These are phyloP conservation scores for Plasmopara halstedii DNA, from an alignment of 352 stramenopile genomes.

Conservation along the genomic window DNA sequence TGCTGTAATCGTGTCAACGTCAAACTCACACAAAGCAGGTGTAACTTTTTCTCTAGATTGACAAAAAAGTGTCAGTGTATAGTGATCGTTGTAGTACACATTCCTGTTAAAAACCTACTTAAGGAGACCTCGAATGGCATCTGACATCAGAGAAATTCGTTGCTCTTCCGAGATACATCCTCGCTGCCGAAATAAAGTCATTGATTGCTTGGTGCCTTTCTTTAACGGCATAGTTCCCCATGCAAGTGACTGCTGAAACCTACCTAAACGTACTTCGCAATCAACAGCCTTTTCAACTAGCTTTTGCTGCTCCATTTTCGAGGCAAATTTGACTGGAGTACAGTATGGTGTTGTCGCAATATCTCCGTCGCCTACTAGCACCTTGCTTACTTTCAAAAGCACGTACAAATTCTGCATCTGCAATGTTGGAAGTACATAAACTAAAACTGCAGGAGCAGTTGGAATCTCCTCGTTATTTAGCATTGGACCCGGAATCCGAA, in stretches of 20 bases:
- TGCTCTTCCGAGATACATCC: slow-evolving; percentile 51
- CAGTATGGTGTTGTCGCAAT: slow-evolving; percentile 49
- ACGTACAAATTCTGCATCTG: slow-evolving; percentile 42
- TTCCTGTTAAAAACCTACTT: slow-evolving; percentile 48
- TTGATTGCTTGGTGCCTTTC: slow-evolving; percentile 34
- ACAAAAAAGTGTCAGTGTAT: no score
- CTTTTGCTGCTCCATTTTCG: slow-evolving; percentile 44
- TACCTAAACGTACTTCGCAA: slow-evolving; percentile 34
- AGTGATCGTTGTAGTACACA: no score
- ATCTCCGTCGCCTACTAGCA: slow-evolving; percentile 47
- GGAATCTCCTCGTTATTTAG: slow-evolving; percentile 6
- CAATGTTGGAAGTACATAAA: slow-evolving; percentile 53
- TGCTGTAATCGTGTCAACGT: slow-evolving; percentile 40
- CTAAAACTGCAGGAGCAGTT: slow-evolving; percentile 23
- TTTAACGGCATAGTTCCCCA: slow-evolving; percentile 48
- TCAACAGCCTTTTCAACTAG: slow-evolving; percentile 46
- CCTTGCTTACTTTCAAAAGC: slow-evolving; percentile 63
- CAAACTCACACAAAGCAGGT: slow-evolving; percentile 48
- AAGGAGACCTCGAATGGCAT: slow-evolving; percentile 40
- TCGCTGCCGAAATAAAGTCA: slow-evolving; percentile 62
- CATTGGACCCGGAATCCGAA: slow-evolving; percentile 28
- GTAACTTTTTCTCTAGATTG: slow-evolving; percentile 49
- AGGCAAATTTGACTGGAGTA: slow-evolving; percentile 44
- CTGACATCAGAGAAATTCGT: slow-evolving; percentile 39
- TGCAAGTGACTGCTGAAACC: slow-evolving; percentile 46